Base-by-base conservation (phyloP, 225 moss, liverwort and hornwort genomes). In the Lunularia cruciata region DNA sequence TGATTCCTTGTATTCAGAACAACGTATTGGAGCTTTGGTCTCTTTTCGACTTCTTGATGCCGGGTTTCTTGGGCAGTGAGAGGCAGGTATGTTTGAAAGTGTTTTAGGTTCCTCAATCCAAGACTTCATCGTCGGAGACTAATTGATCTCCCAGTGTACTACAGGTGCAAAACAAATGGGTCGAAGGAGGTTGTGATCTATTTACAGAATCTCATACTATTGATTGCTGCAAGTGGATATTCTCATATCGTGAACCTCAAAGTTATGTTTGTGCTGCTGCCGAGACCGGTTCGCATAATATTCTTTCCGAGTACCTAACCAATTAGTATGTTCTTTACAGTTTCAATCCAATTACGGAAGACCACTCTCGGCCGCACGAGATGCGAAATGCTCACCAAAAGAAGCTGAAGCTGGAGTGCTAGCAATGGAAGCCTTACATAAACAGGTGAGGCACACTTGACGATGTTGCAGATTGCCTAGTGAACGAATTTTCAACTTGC, bases 11-110 rank as follows among this genome's bases (percentile, higher is more conserved):
- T 47, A 12, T 72, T 22, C 78, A 94, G 82, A 94, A 94, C 68
- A 88, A 94, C 47, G 93, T 94, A 13, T 81, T 94, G 76, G 93
- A 94, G 73, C 88, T 94, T 47, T 94, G 93, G 93, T 94, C 93
- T 47, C 84, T 94, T 30, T 94, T 94, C 66, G 93, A 94, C 83
- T 94, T 94, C 75, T 86, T 94, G 57, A 94, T 94, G 93, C 93
- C 93, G 15, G 93, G 93, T 34, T 94, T 94, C 76, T 69, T 94
- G 20, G 90, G 93, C 57, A 87, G 75, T 73, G 93, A 94, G 68
- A 80, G 93, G 66, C 93, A 94, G 93, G 93, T 94, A 88, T 43
- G 67, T 6, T 32, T n/a, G 15, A n/a, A n/a, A n/a, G n/a, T n/a
- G n/a, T n/a, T n/a, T n/a, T n/a, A n/a, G n/a, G n/a, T n/a, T n/a